Evolutionary conservation across 2,329 filamentous ascomycete species (phyloP).

Genomic region (Aspergillus sp.): DNA sequence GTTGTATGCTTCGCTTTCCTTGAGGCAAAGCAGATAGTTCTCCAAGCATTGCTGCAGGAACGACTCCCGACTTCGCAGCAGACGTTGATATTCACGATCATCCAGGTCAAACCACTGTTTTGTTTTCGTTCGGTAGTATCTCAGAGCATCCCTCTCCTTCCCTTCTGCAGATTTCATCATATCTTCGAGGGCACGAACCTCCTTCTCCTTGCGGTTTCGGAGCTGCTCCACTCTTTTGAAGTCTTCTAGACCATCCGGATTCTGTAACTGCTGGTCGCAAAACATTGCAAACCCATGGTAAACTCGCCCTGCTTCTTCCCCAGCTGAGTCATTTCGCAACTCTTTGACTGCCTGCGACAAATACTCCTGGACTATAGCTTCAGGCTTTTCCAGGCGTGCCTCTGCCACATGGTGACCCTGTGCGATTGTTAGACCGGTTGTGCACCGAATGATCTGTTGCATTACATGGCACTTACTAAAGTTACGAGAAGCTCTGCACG

Average conservation of each 20-base stretch:
- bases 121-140: slow-evolving; percentile 66
- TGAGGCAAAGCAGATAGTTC: slow-evolving; percentile 84
- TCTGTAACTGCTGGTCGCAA: slow-evolving; percentile 90
- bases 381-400: slow-evolving; percentile 85
- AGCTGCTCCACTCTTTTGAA: slow-evolving; percentile 76
- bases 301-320: slow-evolving; percentile 76
- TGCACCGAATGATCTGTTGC: not conserved
- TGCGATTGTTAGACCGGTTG: slow-evolving; percentile 3
- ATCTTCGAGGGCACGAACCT: slow-evolving; percentile 70
- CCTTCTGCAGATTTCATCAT: slow-evolving; percentile 51
- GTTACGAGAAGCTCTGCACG: slow-evolving; percentile 79
- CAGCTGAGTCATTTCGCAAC: slow-evolving; percentile 65
- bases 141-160: slow-evolving; percentile 56
- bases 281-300: slow-evolving; percentile 95
- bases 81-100: slow-evolving; percentile 76
- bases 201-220: slow-evolving; percentile 74
- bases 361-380: slow-evolving; percentile 83
- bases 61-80: slow-evolving; percentile 71
- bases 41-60: slow-evolving; percentile 87
- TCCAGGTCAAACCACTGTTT: slow-evolving; percentile 89
- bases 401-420: slow-evolving; percentile 83
- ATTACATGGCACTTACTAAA: slow-evolving; percentile 50
- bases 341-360: slow-evolving; percentile 80
- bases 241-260: slow-evolving; percentile 79
- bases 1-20: slow-evolving; percentile 82